phyloP scores from a whole-genome alignment of 805 yeast genomes.

The Cyberlindnera sargentensis region DNA sequence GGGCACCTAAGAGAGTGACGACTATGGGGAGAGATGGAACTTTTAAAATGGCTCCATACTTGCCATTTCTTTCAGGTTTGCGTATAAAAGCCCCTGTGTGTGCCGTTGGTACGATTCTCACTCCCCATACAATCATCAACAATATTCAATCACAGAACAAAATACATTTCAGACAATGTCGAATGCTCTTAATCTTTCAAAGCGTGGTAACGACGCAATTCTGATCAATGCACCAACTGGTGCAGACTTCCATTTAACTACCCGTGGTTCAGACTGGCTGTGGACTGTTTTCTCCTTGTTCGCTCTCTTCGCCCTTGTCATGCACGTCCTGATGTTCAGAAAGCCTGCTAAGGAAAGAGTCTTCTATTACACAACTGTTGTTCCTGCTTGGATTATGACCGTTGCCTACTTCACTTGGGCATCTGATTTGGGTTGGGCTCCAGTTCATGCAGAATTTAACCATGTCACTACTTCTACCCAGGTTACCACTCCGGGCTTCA shows the following conservation, averaged over 20 bases:
- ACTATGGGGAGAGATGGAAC: no score
- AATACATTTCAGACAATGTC: slow-evolving; percentile 24
- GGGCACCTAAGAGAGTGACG: no score
- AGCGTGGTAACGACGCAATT: slow-evolving; percentile 21
- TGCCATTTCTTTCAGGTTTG: no score
- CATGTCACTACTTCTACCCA: slow-evolving; percentile 39
- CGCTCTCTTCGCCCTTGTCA: slow-evolving; percentile 27
- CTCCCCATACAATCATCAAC: not conserved
- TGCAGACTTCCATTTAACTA: slow-evolving; percentile 45
- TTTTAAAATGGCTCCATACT: no score
- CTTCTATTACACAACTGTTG: slow-evolving; percentile 35
- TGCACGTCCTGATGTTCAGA: slow-evolving; percentile 21
- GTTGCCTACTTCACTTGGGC: slow-evolving; percentile 49
- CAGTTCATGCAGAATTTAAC: slow-evolving; percentile 38
- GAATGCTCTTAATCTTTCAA: slow-evolving; percentile 36
- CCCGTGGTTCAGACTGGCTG: slow-evolving; percentile 58
- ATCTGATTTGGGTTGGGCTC: slow-evolving; percentile 50
- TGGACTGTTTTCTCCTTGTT: slow-evolving; percentile 54
- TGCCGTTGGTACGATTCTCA: no score
- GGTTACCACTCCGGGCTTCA: slow-evolving; percentile 26
- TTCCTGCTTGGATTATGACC: slow-evolving; percentile 34
- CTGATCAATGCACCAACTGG: slow-evolving; percentile 19
- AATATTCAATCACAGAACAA: not conserved
- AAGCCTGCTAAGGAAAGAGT: slow-evolving; percentile 20
- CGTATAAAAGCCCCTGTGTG: no score